Percentiles rank a stretch among this genome's conserved stretches.
phyloP scores from a whole-genome alignment of 2,329 filamentous ascomycete genomes.

The Aureobasidium musti region DNA sequence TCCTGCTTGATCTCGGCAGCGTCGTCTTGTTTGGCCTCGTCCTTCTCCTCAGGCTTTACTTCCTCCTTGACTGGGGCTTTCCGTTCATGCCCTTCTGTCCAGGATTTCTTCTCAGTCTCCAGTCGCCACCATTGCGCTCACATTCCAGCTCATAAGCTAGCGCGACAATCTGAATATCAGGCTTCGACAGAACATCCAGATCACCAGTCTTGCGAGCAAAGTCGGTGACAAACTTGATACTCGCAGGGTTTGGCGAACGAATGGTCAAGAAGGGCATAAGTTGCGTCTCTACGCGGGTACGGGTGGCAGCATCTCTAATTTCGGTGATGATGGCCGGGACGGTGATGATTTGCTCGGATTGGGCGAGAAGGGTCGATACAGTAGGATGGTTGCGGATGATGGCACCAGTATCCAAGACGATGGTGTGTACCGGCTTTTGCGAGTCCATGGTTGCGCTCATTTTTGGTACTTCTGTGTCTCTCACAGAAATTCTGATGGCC shows the following conservation, averaged over 20 bases:
- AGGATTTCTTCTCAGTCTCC: constrained; percentile 75
- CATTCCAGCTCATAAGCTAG: constrained; percentile 93
- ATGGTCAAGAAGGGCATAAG: constrained; percentile 82
- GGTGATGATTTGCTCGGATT: constrained; percentile 76
- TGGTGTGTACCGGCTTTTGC: constrained; percentile 72
- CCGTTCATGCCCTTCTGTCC: constrained; percentile 79
- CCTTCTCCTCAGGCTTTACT: constrained; percentile 15
- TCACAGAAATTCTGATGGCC: constrained; percentile 6
- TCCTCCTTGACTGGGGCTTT: constrained; percentile 55
- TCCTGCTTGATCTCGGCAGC: constrained; percentile 2
- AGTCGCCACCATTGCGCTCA: constrained; percentile 86
- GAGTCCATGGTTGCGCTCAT: constrained; percentile 36
- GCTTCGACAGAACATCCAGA: constrained; percentile 78
- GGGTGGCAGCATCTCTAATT: constrained; percentile 80
- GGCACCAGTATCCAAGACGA: constrained; percentile 87
- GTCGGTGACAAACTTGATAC: constrained; percentile 74
- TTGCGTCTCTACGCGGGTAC: constrained; percentile 77
- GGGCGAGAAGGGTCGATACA: constrained; percentile 75
- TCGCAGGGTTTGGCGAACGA: constrained; percentile 71
- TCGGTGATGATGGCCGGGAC: constrained; percentile 84
- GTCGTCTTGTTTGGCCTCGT: constrained; percentile 9
- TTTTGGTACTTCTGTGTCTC: neutral
- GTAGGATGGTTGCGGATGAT: constrained; percentile 91
- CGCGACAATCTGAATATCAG: constrained; percentile 86
- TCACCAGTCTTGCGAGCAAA: constrained; percentile 92